Conservation (phyloP, 1,139 yeast genomes). For the Kodamaea plutei region DNA sequence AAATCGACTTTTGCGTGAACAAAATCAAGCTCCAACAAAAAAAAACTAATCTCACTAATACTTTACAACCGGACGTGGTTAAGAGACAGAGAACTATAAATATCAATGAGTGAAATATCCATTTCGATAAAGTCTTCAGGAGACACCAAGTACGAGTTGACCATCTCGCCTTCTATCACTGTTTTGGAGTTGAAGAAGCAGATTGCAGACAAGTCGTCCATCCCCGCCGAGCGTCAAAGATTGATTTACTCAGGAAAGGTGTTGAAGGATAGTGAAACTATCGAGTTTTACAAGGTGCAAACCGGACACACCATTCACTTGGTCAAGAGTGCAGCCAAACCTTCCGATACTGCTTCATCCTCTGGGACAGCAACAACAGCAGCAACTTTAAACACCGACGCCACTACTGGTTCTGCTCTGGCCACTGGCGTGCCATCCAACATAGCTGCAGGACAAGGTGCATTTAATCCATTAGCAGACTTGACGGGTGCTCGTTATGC, state of each 20-base stretch:
- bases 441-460: conserved; percentile 82
- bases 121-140: conserved; percentile 57
- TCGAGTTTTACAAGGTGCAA: conserved; percentile 75
- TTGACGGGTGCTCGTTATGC: conserved; percentile 95
- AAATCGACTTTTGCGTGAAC: too few relatives aligned
- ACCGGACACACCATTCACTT: conserved; percentile 85
- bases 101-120: conserved; percentile 17
- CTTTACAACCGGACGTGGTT: too few relatives aligned
- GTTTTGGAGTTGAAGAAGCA: conserved; percentile 66
- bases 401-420: conserved; percentile 12
- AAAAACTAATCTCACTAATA: too few relatives aligned
- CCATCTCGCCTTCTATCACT: conserved; percentile 50
- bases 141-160: conserved; percentile 71
- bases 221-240: conserved; percentile 76
- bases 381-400: conserved; percentile 14
- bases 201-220: conserved; percentile 55
- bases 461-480: conserved; percentile 87
- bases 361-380: conserved; percentile 12
- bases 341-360: conserved; percentile 21
- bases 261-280: conserved; percentile 74
- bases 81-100: too few relatives aligned
- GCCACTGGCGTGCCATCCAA: conserved; percentile 55
- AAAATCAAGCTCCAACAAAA: too few relatives aligned
- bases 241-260: conserved; percentile 93
- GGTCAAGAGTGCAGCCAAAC: conserved; percentile 60